A percentile compares a stretch with the other conserved stretches of the same genome.
phyloP scores from a whole-genome alignment of 176 grass and related monocot species.

The Raddia guianensis region DNA sequence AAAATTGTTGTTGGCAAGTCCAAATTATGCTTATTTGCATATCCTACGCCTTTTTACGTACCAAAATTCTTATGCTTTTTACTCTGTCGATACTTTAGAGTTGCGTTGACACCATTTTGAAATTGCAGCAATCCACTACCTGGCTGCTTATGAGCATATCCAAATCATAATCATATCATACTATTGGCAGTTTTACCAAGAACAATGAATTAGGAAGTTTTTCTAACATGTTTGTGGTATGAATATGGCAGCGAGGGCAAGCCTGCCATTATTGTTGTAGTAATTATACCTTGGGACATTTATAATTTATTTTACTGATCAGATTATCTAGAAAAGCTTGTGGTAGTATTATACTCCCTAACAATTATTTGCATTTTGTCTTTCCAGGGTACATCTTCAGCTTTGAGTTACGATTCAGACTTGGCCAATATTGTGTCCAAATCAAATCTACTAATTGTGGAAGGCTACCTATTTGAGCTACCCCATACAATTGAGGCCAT shows the following conservation, averaged over 20 bases:
- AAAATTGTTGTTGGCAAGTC: background rate
- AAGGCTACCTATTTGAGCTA: slow-evolving; percentile 90
- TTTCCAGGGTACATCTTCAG: slow-evolving; percentile 81
- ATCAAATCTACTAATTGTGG: slow-evolving; percentile 81
- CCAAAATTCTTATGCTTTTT: too few relatives aligned
- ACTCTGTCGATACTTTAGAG: background rate
- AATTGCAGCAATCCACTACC: slow-evolving; percentile 27
- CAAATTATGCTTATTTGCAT: background rate
- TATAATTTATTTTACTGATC: background rate
- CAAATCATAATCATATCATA: background rate
- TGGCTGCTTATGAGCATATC: background rate
- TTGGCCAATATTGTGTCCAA: slow-evolving; percentile 76
- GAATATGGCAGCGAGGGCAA: background rate
- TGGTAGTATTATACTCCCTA: background rate
- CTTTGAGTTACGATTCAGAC: slow-evolving; percentile 68
- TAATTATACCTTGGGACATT: background rate
- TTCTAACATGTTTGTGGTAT: background rate
- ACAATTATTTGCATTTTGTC: slow-evolving; percentile 18
- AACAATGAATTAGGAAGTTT: too few relatives aligned
- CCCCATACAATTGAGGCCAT: slow-evolving; percentile 91
- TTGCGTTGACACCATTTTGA: background rate
- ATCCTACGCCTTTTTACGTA: background rate
- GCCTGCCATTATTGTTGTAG: background rate
- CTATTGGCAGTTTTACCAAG: too few relatives aligned
- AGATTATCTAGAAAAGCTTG: slow-evolving; percentile 4